Conservation (phyloP, 495 filamentous ascomycete species). For the Xylaria grammica region DNA sequence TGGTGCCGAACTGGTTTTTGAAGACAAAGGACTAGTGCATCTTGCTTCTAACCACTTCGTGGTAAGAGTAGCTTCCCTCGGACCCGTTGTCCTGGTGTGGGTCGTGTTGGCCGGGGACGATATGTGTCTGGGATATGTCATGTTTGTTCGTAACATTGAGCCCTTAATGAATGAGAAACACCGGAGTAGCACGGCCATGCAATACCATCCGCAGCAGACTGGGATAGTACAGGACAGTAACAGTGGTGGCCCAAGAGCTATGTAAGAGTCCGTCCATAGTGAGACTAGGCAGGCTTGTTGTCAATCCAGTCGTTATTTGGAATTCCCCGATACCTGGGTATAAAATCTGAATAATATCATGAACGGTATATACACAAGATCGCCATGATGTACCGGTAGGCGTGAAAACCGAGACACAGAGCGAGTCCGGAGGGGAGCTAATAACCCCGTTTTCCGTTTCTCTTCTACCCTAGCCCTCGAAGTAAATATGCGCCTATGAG, state of each 20-base stretch:
- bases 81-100: not conserved
- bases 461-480: not conserved
- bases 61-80: too few relatives aligned
- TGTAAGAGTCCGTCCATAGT: not conserved
- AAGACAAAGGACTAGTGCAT: not conserved
- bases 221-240: not conserved
- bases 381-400: not conserved
- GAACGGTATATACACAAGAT: constrained; percentile 2
- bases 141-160: not conserved
- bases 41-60: too few relatives aligned
- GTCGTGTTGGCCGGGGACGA: not conserved
- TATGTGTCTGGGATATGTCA: not conserved
- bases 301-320: not conserved
- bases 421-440: not conserved
- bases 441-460: too few relatives aligned
- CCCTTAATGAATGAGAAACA: not conserved
- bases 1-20: not conserved
- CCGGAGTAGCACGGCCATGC: not conserved
- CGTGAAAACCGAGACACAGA: not conserved
- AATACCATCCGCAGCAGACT: not conserved
- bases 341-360: not conserved
- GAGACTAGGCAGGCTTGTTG: not conserved
- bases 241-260: not conserved
- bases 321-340: constrained; percentile 10
- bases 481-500: not conserved